Conservation (phyloP, 495 filamentous ascomycete species). For the Xylaria grammica region DNA sequence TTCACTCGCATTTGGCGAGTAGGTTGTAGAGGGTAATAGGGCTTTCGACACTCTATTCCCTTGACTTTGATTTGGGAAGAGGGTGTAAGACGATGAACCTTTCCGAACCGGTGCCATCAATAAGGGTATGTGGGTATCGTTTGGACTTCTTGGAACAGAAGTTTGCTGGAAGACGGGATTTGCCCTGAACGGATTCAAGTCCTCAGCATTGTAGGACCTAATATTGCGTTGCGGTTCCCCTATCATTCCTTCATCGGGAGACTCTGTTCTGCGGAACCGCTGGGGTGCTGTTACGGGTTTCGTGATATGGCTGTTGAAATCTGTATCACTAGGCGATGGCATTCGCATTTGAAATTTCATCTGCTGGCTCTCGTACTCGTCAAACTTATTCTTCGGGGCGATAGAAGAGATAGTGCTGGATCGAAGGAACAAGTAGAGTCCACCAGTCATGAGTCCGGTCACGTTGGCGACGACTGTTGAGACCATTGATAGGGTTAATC, state of each 20-base stretch:
- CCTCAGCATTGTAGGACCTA: constrained; percentile 25
- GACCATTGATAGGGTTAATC: constrained; percentile 49
- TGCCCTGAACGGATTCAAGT: constrained; percentile 39
- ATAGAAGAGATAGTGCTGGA: constrained; percentile 49
- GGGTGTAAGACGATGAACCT: constrained; percentile 43
- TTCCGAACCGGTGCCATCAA: constrained; percentile 40
- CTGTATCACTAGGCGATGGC: constrained; percentile 27
- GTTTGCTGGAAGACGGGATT: constrained; percentile 37
- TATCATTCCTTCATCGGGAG: constrained; percentile 38
- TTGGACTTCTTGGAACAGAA: constrained; percentile 36
- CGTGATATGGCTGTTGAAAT: constrained; percentile 41
- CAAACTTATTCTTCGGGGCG: constrained; percentile 46
- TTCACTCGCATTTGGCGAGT: constrained; percentile 39
- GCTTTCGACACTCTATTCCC: constrained; percentile 39
- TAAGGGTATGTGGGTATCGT: constrained; percentile 35
- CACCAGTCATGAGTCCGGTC: constrained; percentile 53
- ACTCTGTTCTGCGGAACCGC: constrained; percentile 38
- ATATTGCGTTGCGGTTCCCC: constrained; percentile 31
- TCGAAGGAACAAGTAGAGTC: constrained; percentile 55
- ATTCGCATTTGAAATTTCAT: constrained; percentile 37
- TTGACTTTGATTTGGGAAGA: constrained; percentile 42
- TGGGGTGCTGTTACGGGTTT: constrained; percentile 33
- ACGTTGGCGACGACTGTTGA: constrained; percentile 55
- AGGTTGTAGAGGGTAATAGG: constrained; percentile 49
- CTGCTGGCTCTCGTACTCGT: constrained; percentile 46